These are phyloP conservation scores for Eimeria sp. DNA, from an alignment of 169 alveolate species.

Conservation along the genomic window DNA sequence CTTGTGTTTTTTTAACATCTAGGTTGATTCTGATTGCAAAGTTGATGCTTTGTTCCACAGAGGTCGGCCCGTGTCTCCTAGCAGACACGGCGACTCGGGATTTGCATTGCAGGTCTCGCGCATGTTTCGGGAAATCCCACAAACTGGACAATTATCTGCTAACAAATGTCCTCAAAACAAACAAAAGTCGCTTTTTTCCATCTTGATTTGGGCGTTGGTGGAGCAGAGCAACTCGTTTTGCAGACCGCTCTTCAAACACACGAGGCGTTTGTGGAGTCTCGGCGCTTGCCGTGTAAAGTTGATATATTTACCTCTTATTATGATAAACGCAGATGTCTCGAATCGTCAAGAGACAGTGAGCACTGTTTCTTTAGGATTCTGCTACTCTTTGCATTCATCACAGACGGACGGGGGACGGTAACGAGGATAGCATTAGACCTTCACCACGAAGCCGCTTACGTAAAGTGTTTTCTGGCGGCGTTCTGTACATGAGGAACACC, in stretches of 20 bases:
- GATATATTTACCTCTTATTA: conserved; percentile 93
- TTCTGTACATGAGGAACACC: neutral
- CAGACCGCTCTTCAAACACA: conserved; percentile 92
- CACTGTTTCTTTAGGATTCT: neutral
- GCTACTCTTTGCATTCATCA: neutral
- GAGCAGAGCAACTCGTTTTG: conserved; percentile 96
- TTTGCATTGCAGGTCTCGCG: neutral
- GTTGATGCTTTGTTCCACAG: neutral
- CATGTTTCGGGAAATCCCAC: neutral
- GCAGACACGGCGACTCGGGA: neutral
- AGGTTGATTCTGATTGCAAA: neutral
- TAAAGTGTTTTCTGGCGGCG: neutral
- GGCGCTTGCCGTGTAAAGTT: conserved; percentile 87
- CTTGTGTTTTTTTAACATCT: neutral
- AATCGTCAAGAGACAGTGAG: conserved; percentile 84
- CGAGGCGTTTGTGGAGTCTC: conserved; percentile 11
- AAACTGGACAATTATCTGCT: neutral
- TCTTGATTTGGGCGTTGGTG: conserved; percentile 97
- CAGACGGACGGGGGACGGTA: neutral
- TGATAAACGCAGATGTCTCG: conserved; percentile 93
- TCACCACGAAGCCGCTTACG: neutral
- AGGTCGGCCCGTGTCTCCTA: neutral
- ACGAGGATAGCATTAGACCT: neutral
- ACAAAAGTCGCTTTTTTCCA: conserved; percentile 92
- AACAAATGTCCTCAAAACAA: conserved; percentile 5